Evolutionary conservation across 1,284 basidiomycete species (phyloP), one percentile per base, ranked within the genome.

Genomic region (Vanrija pseudolonga): DNA sequence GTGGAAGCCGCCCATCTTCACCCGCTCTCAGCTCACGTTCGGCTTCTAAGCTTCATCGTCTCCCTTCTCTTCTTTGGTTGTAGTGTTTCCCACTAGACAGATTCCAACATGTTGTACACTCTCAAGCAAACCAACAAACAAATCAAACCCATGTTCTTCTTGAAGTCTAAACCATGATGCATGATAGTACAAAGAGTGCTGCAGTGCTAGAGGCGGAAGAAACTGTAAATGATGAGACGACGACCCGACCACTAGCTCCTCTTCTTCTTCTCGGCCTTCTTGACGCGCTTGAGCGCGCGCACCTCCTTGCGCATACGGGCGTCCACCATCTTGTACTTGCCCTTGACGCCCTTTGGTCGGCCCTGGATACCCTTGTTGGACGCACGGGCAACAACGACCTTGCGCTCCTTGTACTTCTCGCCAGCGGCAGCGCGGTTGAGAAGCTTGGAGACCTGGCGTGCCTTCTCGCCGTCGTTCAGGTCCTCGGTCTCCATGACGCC

Each of bases 1-100:
- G 58, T 99, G 96, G 96, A 96, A 92, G 71, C 96, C 96, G 37
- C 90, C 90, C 4, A 86, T 89, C 22, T 94, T 93, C 79, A 90
- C 88, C 56, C 82, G 90, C 63, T 89, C 91, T 63, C 90, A 94
- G 76, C 80, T 94, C 52, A 83, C 90, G 52, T 93, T 93, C 67
- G 91, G 90, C 36, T 93, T 86, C 83, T 89, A 81, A 72, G 2
- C 7, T 8, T 23, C 20, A 7, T 3, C n/a, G n/a, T n/a, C n/a
- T n/a, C n/a, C n/a, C n/a, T 18, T 24, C 6, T 20, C 23, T 26
- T 38, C 24, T 26, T 32, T 32, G 32, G 32, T 32, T 32, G 32
- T 32, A 32, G 32, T 12, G 32, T 32, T 26, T 32, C 32, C 32
- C 32, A 32, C 32, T 12, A 32, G 32, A 9, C 12, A 32, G 32